Conservation (phyloP, 768 basidiomycete genomes). For the Suillus subluteus region DNA sequence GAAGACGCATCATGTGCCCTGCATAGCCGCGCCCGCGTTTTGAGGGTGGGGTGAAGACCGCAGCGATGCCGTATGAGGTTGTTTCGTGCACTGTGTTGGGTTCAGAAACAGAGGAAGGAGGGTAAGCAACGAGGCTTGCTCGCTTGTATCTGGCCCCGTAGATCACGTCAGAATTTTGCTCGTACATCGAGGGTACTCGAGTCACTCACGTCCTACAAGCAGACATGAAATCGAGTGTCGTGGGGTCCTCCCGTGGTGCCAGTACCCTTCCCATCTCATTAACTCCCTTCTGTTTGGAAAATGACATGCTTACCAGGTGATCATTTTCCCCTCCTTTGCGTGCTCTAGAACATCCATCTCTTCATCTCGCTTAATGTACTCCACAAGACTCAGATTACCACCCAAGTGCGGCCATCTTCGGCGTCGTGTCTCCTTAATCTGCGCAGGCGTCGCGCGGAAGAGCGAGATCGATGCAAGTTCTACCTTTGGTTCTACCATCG, state of each 20-base stretch:
- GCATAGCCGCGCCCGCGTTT: conserved; percentile 62
- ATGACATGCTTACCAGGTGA: conserved; percentile 47
- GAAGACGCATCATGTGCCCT: conserved; percentile 62
- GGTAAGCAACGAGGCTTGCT: conserved; percentile 34
- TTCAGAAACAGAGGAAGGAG: conserved; percentile 14
- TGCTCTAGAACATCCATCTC: conserved; percentile 46
- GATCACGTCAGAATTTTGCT: background rate
- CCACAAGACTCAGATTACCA: conserved; percentile 43
- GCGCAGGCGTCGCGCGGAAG: conserved; percentile 51
- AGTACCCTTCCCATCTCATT: conserved; percentile 50
- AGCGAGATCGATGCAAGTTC: conserved; percentile 40
- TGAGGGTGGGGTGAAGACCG: conserved; percentile 55
- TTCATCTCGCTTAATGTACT: conserved; percentile 48
- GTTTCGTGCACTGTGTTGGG: conserved; percentile 33
- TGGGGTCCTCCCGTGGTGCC: conserved; percentile 52
- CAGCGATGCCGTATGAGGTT: conserved; percentile 55
- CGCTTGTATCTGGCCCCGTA: conserved; percentile 37
- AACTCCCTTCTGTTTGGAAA: background rate
- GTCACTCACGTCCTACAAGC: conserved; percentile 63
- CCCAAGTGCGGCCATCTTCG: conserved; percentile 48
- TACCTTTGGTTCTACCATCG: conserved; percentile 8
- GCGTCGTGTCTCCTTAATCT: conserved; percentile 45
- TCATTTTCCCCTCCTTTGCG: conserved; percentile 47
- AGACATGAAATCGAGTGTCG: conserved; percentile 52
- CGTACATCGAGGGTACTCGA: background rate